A percentile compares a stretch with the other conserved stretches of the same genome.
These are phyloP conservation scores for Xylaria grammica DNA, from an alignment of 495 filamentous ascomycete species.

Conservation along the genomic window DNA sequence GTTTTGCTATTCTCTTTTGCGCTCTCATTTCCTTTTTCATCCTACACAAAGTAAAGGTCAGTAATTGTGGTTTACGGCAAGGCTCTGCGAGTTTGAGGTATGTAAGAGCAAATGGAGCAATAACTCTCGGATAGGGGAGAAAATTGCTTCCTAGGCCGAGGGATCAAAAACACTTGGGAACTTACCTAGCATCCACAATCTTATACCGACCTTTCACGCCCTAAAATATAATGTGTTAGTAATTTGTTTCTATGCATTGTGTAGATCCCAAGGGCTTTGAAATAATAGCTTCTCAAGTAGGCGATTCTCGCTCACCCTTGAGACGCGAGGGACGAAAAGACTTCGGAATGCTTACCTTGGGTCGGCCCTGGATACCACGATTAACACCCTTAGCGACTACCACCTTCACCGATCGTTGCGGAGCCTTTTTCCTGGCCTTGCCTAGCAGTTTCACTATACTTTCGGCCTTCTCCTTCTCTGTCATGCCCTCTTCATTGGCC, in stretches of 20 bases:
- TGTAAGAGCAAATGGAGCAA: not conserved
- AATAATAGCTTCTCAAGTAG: not conserved
- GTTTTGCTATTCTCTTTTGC: slow-evolving; percentile 72
- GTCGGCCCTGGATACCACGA: slow-evolving; percentile 68
- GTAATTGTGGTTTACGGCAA: not conserved
- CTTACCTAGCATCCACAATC: slow-evolving; percentile 85
- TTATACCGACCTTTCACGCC: slow-evolving; percentile 98
- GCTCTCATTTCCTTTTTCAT: slow-evolving; percentile 98
- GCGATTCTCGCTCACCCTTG: not conserved
- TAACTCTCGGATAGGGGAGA: not conserved
- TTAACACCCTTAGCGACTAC: slow-evolving; percentile 89
- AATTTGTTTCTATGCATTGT: slow-evolving; percentile 49
- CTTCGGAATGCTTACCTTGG: slow-evolving; percentile 28
- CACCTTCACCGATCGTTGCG: slow-evolving; percentile 80
- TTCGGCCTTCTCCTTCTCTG: slow-evolving; percentile 91
- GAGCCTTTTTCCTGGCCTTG: slow-evolving; percentile 84
- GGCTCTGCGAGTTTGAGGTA: not conserved
- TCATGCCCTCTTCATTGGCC: slow-evolving; percentile 85
- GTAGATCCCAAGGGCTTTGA: slow-evolving; percentile 4
- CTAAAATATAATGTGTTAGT: slow-evolving; percentile 13
- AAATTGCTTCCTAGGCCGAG: not conserved
- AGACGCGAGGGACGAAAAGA: not conserved
- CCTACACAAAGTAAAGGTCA: slow-evolving; percentile 9
- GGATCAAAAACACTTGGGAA: not conserved
- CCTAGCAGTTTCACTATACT: slow-evolving; percentile 82